A percentile compares a stretch with the other conserved stretches of the same genome.
These are phyloP conservation scores for Aspergillus hortae DNA, from an alignment of 2,329 filamentous ascomycete species.

Conservation along the genomic window DNA sequence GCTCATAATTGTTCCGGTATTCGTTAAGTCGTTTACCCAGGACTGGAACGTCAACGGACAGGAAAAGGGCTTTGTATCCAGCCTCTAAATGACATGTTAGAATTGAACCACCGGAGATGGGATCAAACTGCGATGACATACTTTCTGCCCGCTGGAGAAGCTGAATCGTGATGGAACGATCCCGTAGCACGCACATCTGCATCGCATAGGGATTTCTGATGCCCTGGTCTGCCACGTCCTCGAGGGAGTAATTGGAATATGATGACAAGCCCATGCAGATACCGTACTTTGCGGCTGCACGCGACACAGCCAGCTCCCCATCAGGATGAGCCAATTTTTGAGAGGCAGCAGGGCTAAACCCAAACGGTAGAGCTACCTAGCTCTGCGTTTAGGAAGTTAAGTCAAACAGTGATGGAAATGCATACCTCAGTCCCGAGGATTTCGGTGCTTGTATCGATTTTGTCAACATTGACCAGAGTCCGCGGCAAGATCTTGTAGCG, in stretches of 20 bases:
- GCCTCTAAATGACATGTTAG: constrained; percentile 25
- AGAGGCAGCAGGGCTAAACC: constrained; percentile 53
- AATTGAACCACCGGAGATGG: neutral
- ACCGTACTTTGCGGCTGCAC: constrained; percentile 43
- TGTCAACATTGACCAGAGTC: constrained; percentile 43
- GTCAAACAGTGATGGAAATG: neutral
- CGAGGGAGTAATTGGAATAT: constrained; percentile 45
- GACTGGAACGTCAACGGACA: constrained; percentile 55
- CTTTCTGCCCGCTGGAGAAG: constrained; percentile 44
- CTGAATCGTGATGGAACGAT: constrained; percentile 42
- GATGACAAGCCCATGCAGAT: constrained; percentile 49
- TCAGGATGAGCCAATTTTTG: constrained; percentile 52
- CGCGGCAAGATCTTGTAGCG: constrained; percentile 50
- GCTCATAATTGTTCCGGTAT: constrained; percentile 50
- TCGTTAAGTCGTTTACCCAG: constrained; percentile 54
- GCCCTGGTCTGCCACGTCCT: constrained; percentile 44
- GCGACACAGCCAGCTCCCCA: constrained; percentile 50
- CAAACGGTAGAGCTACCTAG: constrained; percentile 48
- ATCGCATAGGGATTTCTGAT: constrained; percentile 49
- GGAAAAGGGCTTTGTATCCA: constrained; percentile 53
- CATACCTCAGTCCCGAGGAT: constrained; percentile 42
- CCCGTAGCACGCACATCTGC: constrained; percentile 53
- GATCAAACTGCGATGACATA: constrained; percentile 17
- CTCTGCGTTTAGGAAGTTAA: neutral
- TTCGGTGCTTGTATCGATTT: constrained; percentile 43